These are phyloP conservation scores for Thermomucor indicae-seudaticae DNA, from an alignment of 371 early-diverging fungal genomes.

Conservation along the genomic window DNA sequence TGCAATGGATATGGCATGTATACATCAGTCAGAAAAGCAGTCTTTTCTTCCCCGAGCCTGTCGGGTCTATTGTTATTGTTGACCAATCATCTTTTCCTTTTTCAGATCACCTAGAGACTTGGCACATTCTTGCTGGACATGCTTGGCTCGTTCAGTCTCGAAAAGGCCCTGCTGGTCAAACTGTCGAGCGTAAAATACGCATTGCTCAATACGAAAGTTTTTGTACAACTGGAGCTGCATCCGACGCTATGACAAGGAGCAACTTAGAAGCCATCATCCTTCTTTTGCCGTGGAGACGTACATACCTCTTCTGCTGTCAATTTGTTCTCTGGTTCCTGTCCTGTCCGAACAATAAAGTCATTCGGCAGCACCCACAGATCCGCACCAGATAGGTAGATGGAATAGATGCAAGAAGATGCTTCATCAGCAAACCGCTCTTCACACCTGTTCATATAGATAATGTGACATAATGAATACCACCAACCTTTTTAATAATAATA, in stretches of 20 bases:
- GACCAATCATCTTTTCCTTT: conserved; percentile 28
- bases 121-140: conserved; percentile 35
- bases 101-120: conserved; percentile 24
- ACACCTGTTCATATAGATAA: no score
- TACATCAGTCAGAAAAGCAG: no score
- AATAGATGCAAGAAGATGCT: conserved; percentile 30
- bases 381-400: conserved; percentile 29
- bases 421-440: conserved; percentile 43
- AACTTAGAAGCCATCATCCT: background rate
- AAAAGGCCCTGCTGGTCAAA: conserved; percentile 24
- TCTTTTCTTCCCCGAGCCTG: no score
- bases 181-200: conserved; percentile 37
- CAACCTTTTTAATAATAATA: background rate
- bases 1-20: no score
- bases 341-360: conserved; percentile 28
- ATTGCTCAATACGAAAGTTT: conserved; percentile 34
- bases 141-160: conserved; percentile 19
- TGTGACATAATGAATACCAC: no score
- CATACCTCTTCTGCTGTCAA: conserved; percentile 19
- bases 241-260: conserved; percentile 8
- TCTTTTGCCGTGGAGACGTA: background rate
- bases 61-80: no score
- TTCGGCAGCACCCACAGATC: conserved; percentile 35
- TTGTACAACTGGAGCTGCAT: conserved; percentile 23
- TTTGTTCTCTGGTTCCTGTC: conserved; percentile 22